Conservation (phyloP, 805 yeast genomes). For the Grigorovia humatica region DNA sequence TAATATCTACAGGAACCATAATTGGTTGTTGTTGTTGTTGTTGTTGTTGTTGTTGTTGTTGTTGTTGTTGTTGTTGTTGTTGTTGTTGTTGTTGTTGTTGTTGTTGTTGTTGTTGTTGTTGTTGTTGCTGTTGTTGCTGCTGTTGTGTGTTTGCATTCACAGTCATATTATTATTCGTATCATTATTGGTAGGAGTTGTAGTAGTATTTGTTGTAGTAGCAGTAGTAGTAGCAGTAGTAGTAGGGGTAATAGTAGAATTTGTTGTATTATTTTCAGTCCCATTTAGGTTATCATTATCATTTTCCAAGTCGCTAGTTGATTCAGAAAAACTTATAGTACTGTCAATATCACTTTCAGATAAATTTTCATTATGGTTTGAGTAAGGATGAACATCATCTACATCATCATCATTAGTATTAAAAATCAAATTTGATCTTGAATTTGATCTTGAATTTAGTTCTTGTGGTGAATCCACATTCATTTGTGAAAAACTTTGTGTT, state of each 20-base stretch:
- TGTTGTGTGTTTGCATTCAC: no score
- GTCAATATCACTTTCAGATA: slow-evolving; percentile 11
- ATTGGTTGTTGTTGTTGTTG: slow-evolving; percentile 4
- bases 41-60: slow-evolving; percentile 2
- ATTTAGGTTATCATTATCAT: neutral
- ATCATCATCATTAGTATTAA: slow-evolving; percentile 30
- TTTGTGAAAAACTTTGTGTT: slow-evolving; percentile 27
- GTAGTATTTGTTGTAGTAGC: slow-evolving; percentile 8
- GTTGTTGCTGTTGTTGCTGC: neutral
- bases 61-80: slow-evolving; percentile 4
- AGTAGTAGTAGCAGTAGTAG: slow-evolving; percentile 12
- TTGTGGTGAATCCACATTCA: slow-evolving; percentile 26
- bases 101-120: slow-evolving; percentile 6
- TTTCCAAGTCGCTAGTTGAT: slow-evolving; percentile 4
- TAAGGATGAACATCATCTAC: slow-evolving; percentile 43
- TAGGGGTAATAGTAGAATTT: slow-evolving; percentile 1
- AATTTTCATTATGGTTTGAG: slow-evolving; percentile 23
- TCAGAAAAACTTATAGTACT: slow-evolving; percentile 1
- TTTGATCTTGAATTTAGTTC: slow-evolving; percentile 15
- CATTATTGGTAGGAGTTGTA: neutral
- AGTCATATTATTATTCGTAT: neutral
- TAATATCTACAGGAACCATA: slow-evolving; percentile 51
- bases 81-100: neutral
- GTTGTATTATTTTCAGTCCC: neutral
- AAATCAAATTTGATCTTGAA: slow-evolving; percentile 49